Percentiles rank a stretch among this genome's conserved stretches.
These are phyloP conservation scores for Herpetomonas tarakana DNA, from an alignment of 208 protist species.

Conservation along the genomic window DNA sequence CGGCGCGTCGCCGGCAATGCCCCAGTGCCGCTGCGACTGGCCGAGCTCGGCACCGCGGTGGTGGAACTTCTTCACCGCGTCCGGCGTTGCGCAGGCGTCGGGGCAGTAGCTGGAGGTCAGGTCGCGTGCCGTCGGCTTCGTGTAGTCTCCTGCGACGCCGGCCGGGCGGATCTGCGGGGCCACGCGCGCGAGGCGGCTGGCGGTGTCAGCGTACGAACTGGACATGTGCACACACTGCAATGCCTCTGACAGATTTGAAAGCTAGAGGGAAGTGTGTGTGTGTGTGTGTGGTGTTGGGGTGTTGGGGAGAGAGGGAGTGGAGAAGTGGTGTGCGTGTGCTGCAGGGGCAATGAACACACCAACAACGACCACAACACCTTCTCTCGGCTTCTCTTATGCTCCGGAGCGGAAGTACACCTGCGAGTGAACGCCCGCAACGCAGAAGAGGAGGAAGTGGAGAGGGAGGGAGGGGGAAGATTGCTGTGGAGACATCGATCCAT, in stretches of 20 bases:
- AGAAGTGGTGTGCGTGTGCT: no score
- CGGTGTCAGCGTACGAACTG: constrained; percentile 23
- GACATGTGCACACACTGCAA: constrained; percentile 28
- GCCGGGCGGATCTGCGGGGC: constrained; percentile 76
- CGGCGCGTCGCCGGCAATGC: constrained; percentile 37
- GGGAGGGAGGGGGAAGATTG: no score
- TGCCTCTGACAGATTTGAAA: no score
- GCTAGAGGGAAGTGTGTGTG: no score
- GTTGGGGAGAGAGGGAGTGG: no score
- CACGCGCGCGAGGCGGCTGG: constrained; percentile 47
- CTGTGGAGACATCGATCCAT: no score
- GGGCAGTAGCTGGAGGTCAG: constrained; percentile 74
- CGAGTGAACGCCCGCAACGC: no score
- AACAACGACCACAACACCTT: no score
- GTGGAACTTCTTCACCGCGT: constrained; percentile 50
- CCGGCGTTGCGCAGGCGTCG: constrained; percentile 37
- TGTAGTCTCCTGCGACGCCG: constrained; percentile 45
- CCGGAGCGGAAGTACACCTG: no score
- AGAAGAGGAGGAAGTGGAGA: no score
- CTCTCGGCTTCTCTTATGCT: no score
- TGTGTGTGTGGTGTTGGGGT: neutral
- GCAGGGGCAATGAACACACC: no score
- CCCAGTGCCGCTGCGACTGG: constrained; percentile 42
- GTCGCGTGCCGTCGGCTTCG: constrained; percentile 37
- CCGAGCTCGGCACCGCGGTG: constrained; percentile 68